Evolutionary conservation across 345 rosid genomes (phyloP).

Genomic region (Hibiscus mutabilis): DNA sequence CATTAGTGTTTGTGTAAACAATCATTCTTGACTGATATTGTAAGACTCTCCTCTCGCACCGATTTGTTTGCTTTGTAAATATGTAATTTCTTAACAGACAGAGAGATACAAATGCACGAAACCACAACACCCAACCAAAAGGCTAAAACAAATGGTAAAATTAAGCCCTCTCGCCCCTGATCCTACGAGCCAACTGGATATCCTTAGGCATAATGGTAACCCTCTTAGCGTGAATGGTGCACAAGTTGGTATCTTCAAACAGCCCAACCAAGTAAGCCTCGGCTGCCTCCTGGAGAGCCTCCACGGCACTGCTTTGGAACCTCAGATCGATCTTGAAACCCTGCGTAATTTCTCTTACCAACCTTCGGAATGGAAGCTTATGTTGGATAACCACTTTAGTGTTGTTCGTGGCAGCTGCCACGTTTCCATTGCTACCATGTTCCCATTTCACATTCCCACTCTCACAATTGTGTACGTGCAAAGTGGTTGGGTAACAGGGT

Average conservation of each 20-base stretch:
- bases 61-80: too few species aligned
- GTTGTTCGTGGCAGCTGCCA: too few species aligned
- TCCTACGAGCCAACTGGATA: conserved; percentile 48
- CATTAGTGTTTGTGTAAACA: too few species aligned
- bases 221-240: conserved; percentile 50
- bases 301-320: conserved; percentile 49
- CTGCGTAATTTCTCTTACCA: conserved; percentile 51
- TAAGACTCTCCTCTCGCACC: too few species aligned
- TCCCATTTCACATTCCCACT: too few species aligned
- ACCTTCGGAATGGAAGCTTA: conserved; percentile 50
- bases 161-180: conserved; percentile 43
- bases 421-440: too few species aligned
- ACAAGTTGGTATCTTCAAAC: conserved; percentile 45
- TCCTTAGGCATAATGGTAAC: conserved; percentile 52
- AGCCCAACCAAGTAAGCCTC: conserved; percentile 48
- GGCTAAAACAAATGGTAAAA: neutral
- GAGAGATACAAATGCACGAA: too few species aligned
- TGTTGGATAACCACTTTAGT: too few species aligned
- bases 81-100: too few species aligned
- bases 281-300: conserved; percentile 44
- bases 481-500: too few species aligned
- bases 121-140: neutral
- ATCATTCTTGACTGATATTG: too few species aligned
- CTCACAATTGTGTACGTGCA: too few species aligned
- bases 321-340: conserved; percentile 52